Evolutionary conservation across 1,139 yeast species (phyloP).

Genomic region (Ogataea hybrid): DNA sequence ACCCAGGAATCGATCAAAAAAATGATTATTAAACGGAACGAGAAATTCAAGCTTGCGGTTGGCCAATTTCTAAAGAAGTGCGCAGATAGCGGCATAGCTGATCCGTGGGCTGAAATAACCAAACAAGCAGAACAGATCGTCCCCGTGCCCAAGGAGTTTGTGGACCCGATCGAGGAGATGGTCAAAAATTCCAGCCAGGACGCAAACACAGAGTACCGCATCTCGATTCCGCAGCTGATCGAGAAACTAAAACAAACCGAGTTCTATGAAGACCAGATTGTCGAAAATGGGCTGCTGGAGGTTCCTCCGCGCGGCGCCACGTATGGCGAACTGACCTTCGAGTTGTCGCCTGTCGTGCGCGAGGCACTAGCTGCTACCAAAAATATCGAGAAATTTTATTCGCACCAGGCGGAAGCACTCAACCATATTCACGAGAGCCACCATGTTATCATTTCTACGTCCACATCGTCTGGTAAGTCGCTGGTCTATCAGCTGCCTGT

Average conservation of each 20-base stretch:
- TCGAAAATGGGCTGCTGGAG: slow-evolving; percentile 39
- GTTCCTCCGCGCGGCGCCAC: slow-evolving; percentile 46
- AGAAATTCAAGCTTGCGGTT: slow-evolving; percentile 48
- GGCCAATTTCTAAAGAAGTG: slow-evolving; percentile 39
- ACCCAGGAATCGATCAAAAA: slow-evolving; percentile 51
- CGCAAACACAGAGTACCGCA: slow-evolving; percentile 26
- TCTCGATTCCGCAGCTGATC: slow-evolving; percentile 46
- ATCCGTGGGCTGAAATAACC: slow-evolving; percentile 40
- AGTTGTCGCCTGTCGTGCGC: slow-evolving; percentile 45
- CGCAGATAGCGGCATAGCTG: slow-evolving; percentile 31
- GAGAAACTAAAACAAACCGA: slow-evolving; percentile 42
- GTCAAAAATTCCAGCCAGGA: slow-evolving; percentile 26
- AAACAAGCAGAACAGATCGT: slow-evolving; percentile 36
- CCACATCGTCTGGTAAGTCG: slow-evolving; percentile 96
- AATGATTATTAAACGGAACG: slow-evolving; percentile 58
- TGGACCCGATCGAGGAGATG: slow-evolving; percentile 53
- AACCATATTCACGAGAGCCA: slow-evolving; percentile 49
- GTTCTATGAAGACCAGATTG: slow-evolving; percentile 62
- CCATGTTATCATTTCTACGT: slow-evolving; percentile 83
- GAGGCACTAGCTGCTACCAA: slow-evolving; percentile 47
- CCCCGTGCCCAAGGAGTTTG: slow-evolving; percentile 48
- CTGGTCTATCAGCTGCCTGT: slow-evolving; percentile 89
- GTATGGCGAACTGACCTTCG: slow-evolving; percentile 40
- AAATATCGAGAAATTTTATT: slow-evolving; percentile 53
- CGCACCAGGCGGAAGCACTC: slow-evolving; percentile 81